These are phyloP conservation scores for Dacryopinax primogenitus DNA, from an alignment of 768 basidiomycete genomes.

Conservation along the genomic window DNA sequence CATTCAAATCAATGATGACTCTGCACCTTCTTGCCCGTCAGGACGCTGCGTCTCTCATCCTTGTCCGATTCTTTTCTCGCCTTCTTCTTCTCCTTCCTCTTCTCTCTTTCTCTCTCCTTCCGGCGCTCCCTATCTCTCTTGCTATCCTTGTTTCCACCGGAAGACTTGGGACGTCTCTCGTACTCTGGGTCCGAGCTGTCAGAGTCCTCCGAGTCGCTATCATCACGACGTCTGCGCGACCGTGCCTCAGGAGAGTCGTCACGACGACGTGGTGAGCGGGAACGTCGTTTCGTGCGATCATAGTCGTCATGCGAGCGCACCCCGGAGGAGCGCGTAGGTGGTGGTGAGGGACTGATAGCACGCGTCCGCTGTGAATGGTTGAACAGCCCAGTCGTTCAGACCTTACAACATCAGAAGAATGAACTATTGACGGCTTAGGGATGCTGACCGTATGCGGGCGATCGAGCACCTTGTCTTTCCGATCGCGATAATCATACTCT, in stretches of 20 bases:
- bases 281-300: neutral
- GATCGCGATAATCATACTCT: neutral
- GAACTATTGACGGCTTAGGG: neutral
- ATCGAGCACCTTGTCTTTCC: neutral
- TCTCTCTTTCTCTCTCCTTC: conserved; percentile 27
- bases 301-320: neutral
- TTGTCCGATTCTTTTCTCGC: conserved; percentile 26
- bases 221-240: neutral
- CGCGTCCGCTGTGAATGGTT: neutral
- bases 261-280: neutral
- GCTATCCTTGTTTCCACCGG: neutral
- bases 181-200: neutral
- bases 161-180: neutral
- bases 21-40: conserved; percentile 50
- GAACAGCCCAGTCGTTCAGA: neutral
- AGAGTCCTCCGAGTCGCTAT: neutral
- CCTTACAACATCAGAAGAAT: neutral
- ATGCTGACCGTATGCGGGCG: neutral
- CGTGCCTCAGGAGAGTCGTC: neutral
- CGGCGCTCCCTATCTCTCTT: conserved; percentile 26
- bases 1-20: neutral
- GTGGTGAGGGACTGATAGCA: neutral
- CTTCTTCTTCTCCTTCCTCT: conserved; percentile 14
- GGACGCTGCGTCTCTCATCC: conserved; percentile 38
- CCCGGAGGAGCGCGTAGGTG: neutral